Evolutionary conservation across 208 protist species (phyloP).

Genomic region (Blastocrithidia nonstop): DNA sequence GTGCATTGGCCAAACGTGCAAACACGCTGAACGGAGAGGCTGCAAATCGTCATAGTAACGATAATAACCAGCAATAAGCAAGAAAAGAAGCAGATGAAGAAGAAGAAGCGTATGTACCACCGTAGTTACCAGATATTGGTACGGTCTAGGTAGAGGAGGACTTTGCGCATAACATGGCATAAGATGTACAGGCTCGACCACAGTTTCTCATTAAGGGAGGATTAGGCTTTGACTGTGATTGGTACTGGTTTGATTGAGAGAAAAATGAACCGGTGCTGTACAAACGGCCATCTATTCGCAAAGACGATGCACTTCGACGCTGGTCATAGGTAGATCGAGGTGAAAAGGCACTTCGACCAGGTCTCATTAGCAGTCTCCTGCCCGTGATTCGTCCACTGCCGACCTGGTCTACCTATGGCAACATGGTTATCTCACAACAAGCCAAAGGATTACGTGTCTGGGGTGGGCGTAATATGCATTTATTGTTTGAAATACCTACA

Average conservation of each 20-base stretch:
- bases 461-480: slow-evolving; percentile 66
- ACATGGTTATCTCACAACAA: slow-evolving; percentile 72
- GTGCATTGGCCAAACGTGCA: too few relatives aligned
- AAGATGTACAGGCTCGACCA: slow-evolving; percentile 59
- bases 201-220: slow-evolving; percentile 79
- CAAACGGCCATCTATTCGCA: slow-evolving; percentile 43
- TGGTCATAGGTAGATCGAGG: slow-evolving; percentile 75
- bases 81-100: too few relatives aligned
- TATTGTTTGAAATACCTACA: slow-evolving; percentile 66
- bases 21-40: too few relatives aligned
- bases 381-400: slow-evolving; percentile 54
- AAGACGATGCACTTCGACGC: slow-evolving; percentile 42
- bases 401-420: slow-evolving; percentile 73
- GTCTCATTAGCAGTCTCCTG: slow-evolving; percentile 49
- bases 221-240: slow-evolving; percentile 46
- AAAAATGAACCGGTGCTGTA: slow-evolving; percentile 56
- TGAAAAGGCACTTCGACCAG: slow-evolving; percentile 31
- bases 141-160: slow-evolving; percentile 53
- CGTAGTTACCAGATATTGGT: slow-evolving; percentile 18
- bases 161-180: slow-evolving; percentile 69
- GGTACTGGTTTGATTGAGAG: slow-evolving; percentile 80
- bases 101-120: slow-evolving; percentile 48
- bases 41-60: too few relatives aligned
- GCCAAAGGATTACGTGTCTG: slow-evolving; percentile 60
- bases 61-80: too few relatives aligned